These are phyloP conservation scores for Cucumis sativus DNA, from an alignment of 306 rosid species.

Conservation along the genomic window DNA sequence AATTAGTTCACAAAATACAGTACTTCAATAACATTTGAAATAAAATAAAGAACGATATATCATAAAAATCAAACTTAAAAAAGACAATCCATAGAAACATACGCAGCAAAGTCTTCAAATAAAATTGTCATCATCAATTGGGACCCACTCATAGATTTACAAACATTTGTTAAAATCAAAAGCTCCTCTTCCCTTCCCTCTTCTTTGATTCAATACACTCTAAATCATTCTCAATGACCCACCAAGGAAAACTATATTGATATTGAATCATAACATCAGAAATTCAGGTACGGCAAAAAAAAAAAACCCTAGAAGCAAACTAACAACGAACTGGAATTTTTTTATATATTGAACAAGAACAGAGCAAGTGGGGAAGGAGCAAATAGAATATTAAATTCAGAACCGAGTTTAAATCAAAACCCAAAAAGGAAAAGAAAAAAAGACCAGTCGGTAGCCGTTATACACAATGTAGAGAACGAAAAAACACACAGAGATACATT, in stretches of 20 bases:
- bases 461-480: neutral
- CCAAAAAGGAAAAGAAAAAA: neutral
- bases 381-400: neutral
- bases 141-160: neutral
- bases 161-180: neutral
- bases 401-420: neutral
- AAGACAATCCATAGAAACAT: neutral
- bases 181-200: neutral
- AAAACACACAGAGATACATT: neutral
- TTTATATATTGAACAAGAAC: neutral
- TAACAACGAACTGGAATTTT: neutral
- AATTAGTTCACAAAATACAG: neutral
- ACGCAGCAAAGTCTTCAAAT: neutral
- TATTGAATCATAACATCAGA: neutral
- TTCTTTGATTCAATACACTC: neutral
- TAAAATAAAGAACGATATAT: no score
- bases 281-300: neutral
- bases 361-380: neutral
- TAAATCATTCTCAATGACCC: neutral
- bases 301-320: neutral
- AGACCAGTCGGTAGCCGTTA: neutral
- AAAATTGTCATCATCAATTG: neutral
- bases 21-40: neutral
- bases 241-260: neutral
- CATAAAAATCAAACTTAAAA: no score